Percentiles rank a stretch among this genome's conserved stretches.
Evolutionary conservation across 1,284 basidiomycete genomes (phyloP).

Genomic region (Rhodotorula sp.): DNA sequence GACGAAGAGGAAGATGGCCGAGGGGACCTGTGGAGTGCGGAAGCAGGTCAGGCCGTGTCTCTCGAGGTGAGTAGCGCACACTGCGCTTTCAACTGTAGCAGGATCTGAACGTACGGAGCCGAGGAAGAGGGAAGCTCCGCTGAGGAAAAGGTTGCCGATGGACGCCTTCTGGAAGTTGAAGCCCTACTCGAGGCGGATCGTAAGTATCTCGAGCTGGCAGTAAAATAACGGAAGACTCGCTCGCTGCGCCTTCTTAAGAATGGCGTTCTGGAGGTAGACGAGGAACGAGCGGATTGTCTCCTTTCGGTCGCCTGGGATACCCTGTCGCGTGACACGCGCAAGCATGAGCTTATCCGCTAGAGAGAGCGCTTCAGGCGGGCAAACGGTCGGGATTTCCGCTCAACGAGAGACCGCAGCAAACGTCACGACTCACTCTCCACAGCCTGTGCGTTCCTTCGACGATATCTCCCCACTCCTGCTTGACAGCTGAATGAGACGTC

Average conservation of each 20-base stretch:
- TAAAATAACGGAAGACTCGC: not conserved
- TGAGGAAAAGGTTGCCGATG: slow-evolving; percentile 53
- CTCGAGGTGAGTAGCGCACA: not conserved
- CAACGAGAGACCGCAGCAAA: not conserved
- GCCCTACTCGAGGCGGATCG: slow-evolving; percentile 65
- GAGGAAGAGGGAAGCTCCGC: slow-evolving; percentile 80
- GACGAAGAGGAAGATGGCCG: slow-evolving; percentile 92
- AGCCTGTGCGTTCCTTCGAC: slow-evolving; percentile 81
- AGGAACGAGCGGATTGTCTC: slow-evolving; percentile 73
- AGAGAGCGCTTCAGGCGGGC: not conserved
- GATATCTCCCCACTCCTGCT: slow-evolving; percentile 61
- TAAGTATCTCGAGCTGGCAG: not conserved
- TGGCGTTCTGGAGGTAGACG: slow-evolving; percentile 32
- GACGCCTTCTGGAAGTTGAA: slow-evolving; percentile 84
- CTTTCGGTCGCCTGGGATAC: slow-evolving; percentile 86
- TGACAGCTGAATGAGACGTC: slow-evolving; percentile 18
- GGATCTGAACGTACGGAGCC: slow-evolving; percentile 62
- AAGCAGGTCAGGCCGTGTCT: slow-evolving; percentile 44
- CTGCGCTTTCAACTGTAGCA: not conserved
- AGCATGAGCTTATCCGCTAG: no score
- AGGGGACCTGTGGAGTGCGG: slow-evolving; percentile 53
- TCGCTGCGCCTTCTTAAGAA: slow-evolving; percentile 34
- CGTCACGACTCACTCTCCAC: slow-evolving; percentile 60
- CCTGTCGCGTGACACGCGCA: not conserved
- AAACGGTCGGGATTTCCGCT: not conserved